Base-by-base conservation (phyloP, 2,329 filamentous ascomycete genomes). In the Ophiostoma perfectum region DNA sequence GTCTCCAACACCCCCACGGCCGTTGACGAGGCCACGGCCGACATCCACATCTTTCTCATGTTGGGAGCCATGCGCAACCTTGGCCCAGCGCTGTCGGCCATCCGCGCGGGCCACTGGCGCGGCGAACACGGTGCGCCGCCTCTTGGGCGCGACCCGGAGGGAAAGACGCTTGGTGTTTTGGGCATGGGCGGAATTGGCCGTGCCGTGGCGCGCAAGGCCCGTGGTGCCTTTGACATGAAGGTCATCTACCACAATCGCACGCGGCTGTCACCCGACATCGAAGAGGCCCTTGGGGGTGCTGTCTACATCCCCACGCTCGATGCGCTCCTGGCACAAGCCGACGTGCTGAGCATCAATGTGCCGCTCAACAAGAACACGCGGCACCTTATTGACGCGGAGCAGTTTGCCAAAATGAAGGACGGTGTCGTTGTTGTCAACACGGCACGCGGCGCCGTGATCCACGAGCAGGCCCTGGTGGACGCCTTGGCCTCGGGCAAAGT, bases 1-100 rank as follows among this genome's bases (percentile, higher is more conserved):
- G 90, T 96, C 45, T 92, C 90, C 72, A 95, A 96, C 78, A 89
- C 90, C 1, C 92, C 91, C n/a, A 88, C 85, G 0, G 89, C 90
- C 41, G 90, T 93, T 60, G 88, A 95, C 77, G 90, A 95, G 76
- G 87, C 91, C 49, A 96, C 92, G 0, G 92, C 92, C 68, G 92
- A 96, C 77, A 84, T 88, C 7, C 90, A 85, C 74, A 88, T 96
- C 75, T 96, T 92, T 76, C 82, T 96, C 4, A 88, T 96, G 71
- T 81, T 96, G 64, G 92, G 92, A 16, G 90, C 91, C 8, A 81
- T 96, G 70, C 84, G 92, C 66, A 89, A 90, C 75, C 88, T 94
- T 74, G 88, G 89, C 74, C 78, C 82, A 1, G 83, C 85, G 66
- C 90, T 95, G 82, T 75, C 82, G 4, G 81, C 84, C 12, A 81